Evolutionary conservation across 1,139 yeast species (phyloP).

Genomic region (Candida sp.): DNA sequence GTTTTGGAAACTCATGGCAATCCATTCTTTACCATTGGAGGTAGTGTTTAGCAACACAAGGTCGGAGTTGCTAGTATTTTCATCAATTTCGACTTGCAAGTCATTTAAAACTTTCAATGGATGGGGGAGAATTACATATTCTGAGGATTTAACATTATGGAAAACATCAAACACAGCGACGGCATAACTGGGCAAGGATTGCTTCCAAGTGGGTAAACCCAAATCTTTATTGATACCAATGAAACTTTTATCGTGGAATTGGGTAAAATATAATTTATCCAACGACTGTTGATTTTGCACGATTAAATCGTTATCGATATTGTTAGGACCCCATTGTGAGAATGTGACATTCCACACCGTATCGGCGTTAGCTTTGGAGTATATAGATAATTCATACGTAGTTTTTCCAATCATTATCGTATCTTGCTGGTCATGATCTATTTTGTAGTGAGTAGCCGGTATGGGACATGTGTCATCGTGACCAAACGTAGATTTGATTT

Average conservation of each 20-base stretch:
- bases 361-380: slow-evolving; percentile 56
- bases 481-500: slow-evolving; percentile 72
- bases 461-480: slow-evolving; percentile 29
- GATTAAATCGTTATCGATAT: slow-evolving; percentile 70
- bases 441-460: slow-evolving; percentile 16
- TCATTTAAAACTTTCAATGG: slow-evolving; percentile 49
- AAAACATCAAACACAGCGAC: slow-evolving; percentile 75
- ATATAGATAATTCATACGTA: slow-evolving; percentile 40
- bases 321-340: slow-evolving; percentile 91
- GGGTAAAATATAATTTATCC: slow-evolving; percentile 79
- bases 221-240: slow-evolving; percentile 63
- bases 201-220: slow-evolving; percentile 79
- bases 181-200: slow-evolving; percentile 61
- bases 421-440: slow-evolving; percentile 13
- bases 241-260: slow-evolving; percentile 72
- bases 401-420: slow-evolving; percentile 51
- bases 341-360: slow-evolving; percentile 85
- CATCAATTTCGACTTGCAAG: slow-evolving; percentile 23
- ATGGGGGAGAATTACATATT: slow-evolving; percentile 58
- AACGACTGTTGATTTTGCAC: slow-evolving; percentile 47
- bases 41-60: slow-evolving; percentile 66
- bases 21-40: slow-evolving; percentile 66
- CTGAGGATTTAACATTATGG: slow-evolving; percentile 23
- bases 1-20: slow-evolving; percentile 73
- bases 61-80: slow-evolving; percentile 28